Evolutionary conservation across 139 green algal genomes (phyloP), one percentile per base, ranked within the genome.

Genomic region (Desmodesmus armatus): DNA sequence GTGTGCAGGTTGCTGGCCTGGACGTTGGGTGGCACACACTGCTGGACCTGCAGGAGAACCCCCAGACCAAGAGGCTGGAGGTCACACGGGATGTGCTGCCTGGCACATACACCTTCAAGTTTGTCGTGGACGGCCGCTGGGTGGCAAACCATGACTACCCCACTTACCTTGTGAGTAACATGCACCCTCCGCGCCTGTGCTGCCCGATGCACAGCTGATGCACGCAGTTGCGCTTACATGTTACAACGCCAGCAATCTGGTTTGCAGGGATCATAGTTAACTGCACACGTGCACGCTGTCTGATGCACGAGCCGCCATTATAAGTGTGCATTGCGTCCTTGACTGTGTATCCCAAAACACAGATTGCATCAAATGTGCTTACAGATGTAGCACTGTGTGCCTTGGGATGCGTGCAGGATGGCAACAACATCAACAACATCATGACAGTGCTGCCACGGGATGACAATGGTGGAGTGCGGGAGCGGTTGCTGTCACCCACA

Each of bases 21-120:
- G 96, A 99, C 80, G 93, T 99, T n/a, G 96, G 96, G 1, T 99
- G 96, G 96, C 93, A 96, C 53, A 82, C 91, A 73, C 86, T 85
- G 41, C 62, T 97, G 51, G 85, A 88, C 41, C 67, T 98, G 88
- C 53, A 87, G 63, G 80, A 69, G 15, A 88, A 94, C 27, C 86
- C 90, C 11, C 89, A 88, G 35, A 90, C 72, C 7, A 40, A 89
- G 19, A 78, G 87, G 71, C 87, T 92, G 71, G 80, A 90, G 75
- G 79, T 77, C 35, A 81, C 71, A 3, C 58, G 39, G 51, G 27
- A 76, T 44, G 70, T 82, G 35, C 33, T 85, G 73, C 82, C 82
- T 35, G 84, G 86, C 51, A 91, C 37, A 37, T 99, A 96, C 90
- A 83, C 93, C 37, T 99, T 96, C 93, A 99, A 99, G 91, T 95